Evolutionary conservation across 208 protist species (phyloP), one percentile per base, ranked within the genome.

Genomic region (Trypanosomatidae sp.): DNA sequence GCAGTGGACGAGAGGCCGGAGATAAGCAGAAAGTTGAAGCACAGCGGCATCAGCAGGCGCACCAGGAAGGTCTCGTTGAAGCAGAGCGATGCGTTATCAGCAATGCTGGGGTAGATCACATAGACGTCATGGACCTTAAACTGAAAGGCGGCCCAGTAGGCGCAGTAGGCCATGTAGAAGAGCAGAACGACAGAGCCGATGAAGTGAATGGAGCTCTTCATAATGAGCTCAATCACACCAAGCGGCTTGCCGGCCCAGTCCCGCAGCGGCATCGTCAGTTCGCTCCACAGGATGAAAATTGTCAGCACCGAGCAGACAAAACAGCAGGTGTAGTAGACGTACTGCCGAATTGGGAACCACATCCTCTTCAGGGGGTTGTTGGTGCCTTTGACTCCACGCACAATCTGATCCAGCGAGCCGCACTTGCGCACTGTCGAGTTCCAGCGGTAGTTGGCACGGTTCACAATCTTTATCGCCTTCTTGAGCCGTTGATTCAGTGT

Each of bases 51-150:
- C 66, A 98, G 84, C 66, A 98, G 81, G 69, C 94, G 91, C 47
- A 92, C 76, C 30, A 98, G 76, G 77, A 98, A 98, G 6, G 82
- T 91, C 59, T 90, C 83, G 74, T 91, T 92, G 81, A 98, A 98
- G 80, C 92, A 97, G 36, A 98, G 71, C 28, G 91, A 95, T 52
- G 92, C 86, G 70, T 94, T 94, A 66, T 96, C 90, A 56, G 91
- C 89, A 62, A 96, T 94, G 72, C 84, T 77, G 12, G 94, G 92
- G 71, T 96, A 89, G n/a, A 97, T 83, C 33, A 94, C 83, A 74
- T 97, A 96, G 30, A 96, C 79, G 73, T 97, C 90, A 69, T 97
- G 97, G 30, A 98, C 81, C 79, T 95, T 95, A 49, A 98, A 88
- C 76, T 95, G 91, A 60, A 98, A 91, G 49, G 92, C 89, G 6